Evolutionary conservation across 2,329 filamentous ascomycete species (phyloP).

Genomic region (Byssothecium circinans): DNA sequence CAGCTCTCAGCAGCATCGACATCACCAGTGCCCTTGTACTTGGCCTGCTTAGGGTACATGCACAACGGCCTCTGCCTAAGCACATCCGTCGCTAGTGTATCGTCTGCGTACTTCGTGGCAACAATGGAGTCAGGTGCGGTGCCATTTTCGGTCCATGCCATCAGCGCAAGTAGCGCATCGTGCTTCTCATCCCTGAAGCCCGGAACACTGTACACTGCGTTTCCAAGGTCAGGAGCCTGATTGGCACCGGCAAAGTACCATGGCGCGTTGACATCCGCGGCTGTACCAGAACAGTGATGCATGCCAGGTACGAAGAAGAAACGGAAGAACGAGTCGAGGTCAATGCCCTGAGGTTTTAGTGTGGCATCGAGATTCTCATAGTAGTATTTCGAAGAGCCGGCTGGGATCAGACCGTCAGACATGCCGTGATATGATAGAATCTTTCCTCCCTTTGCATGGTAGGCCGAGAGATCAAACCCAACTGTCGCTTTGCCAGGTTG

Average conservation of each 20-base stretch:
- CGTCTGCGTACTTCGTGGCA: conserved; percentile 33
- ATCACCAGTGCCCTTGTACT: conserved; percentile 33
- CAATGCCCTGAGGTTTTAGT: conserved; percentile 37
- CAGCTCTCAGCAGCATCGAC: conserved; percentile 27
- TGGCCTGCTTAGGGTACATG: conserved; percentile 37
- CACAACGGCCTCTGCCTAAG: conserved; percentile 37
- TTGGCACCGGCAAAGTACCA: conserved; percentile 49
- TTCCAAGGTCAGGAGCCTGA: conserved; percentile 16
- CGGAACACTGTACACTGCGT: conserved; percentile 26
- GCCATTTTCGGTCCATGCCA: conserved; percentile 49
- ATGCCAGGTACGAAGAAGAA: conserved; percentile 51
- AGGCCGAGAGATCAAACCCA: conserved; percentile 52
- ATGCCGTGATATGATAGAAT: conserved; percentile 50
- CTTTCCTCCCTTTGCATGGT: conserved; percentile 48
- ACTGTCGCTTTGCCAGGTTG: conserved; percentile 56
- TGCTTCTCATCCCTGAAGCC: conserved; percentile 41
- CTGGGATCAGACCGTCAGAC: conserved; percentile 51
- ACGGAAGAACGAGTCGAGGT: conserved; percentile 46
- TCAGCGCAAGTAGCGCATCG: conserved; percentile 51
- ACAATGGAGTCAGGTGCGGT: conserved; percentile 44
- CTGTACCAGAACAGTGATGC: conserved; percentile 47
- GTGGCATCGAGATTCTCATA: conserved; percentile 50
- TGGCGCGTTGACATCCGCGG: conserved; percentile 41
- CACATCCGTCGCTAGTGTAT: conserved; percentile 21
- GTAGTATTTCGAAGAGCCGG: conserved; percentile 55